Base-by-base conservation (phyloP, 1,284 basidiomycete species). In the Psilocybe mexicana region DNA sequence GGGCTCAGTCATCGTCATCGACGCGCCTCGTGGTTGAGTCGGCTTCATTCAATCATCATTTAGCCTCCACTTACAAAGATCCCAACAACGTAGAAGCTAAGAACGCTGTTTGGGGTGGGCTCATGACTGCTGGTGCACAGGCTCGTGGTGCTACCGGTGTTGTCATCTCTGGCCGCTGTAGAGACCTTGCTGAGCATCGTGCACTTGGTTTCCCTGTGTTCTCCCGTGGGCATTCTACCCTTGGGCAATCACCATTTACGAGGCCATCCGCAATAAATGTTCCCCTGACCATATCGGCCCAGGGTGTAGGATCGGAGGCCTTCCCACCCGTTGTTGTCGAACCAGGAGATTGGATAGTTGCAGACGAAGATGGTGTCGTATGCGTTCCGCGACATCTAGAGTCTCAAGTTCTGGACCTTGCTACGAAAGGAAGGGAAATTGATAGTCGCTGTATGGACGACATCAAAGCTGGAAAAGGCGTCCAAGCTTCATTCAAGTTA, bases 361-460 rank as follows among this genome's bases (percentile, higher is more conserved):
- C 87, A 12, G 96, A 98, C 69, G 81, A 88, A 56, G 93, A 98
- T 69, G 96, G 96, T 0, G 93, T 96, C 0, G 92, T 98, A 1
- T 91, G 88, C 65, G 83, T 97, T 14, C 88, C 93, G 0, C 75
- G 72, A 25, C 76, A 73, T 2, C 64, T 88, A 55, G 78, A 85
- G 10, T 75, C 77, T 14, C 72, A 85, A 61, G 92, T 93, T 2
- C 66, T 87, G 6, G 79, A 83, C 49, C 62, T 86, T 28, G 92
- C 90, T 14, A 65, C 68, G 18, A 82, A 83, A 64, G 88, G 85
- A 7, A 78, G 82, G 60, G 81, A 82, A 52, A 77, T 91, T 6
- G 95, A 98, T 71, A 86, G 77, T 24, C 79, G 76, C 62, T 94
- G 93, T 61, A 81, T 92, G 81, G 74, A 76, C 52, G 95, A 96